phyloP scores from a whole-genome alignment of 2,329 filamentous ascomycete species.

The Fusarium nanum region DNA sequence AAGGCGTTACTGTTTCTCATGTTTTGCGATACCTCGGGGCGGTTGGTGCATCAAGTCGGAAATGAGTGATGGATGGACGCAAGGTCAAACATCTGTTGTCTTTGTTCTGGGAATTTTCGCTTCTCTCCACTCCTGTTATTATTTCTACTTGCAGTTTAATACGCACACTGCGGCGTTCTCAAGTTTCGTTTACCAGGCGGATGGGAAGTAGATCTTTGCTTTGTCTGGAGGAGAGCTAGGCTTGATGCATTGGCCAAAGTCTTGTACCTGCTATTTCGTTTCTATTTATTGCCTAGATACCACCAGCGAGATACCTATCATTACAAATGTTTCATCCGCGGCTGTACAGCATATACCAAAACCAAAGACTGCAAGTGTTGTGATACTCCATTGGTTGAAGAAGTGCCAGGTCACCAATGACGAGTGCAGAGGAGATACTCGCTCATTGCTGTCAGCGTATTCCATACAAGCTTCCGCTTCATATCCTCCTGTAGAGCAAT shows the following conservation, averaged over 20 bases:
- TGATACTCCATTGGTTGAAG: neutral
- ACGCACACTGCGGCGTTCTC: slow-evolving; percentile 12
- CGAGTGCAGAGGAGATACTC: slow-evolving; percentile 75
- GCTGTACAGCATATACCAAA: neutral
- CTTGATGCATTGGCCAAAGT: slow-evolving; percentile 46
- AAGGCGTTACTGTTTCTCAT: slow-evolving; percentile 35
- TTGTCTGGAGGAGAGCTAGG: slow-evolving; percentile 28
- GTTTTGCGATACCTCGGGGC: slow-evolving; percentile 44
- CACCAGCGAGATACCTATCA: slow-evolving; percentile 42
- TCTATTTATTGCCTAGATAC: slow-evolving; percentile 44
- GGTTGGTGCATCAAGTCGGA: slow-evolving; percentile 21
- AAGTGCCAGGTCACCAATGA: slow-evolving; percentile 69
- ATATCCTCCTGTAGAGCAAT: slow-evolving; percentile 86
- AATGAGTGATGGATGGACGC: slow-evolving; percentile 29
- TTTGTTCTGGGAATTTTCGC: slow-evolving; percentile 29
- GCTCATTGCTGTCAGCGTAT: slow-evolving; percentile 71
- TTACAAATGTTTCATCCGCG: slow-evolving; percentile 31
- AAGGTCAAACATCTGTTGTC: slow-evolving; percentile 29
- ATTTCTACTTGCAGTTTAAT: slow-evolving; percentile 24
- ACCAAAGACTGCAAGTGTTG: slow-evolving; percentile 1
- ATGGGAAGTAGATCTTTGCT: slow-evolving; percentile 19
- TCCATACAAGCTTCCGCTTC: slow-evolving; percentile 85
- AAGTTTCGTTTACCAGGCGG: slow-evolving; percentile 17
- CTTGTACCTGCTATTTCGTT: slow-evolving; percentile 45
- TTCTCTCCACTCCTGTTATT: slow-evolving; percentile 34